Percentiles rank a stretch among this genome's conserved stretches.
These are phyloP conservation scores for Trichoderma semiorbis DNA, from an alignment of 2,329 filamentous ascomycete species.

Conservation along the genomic window DNA sequence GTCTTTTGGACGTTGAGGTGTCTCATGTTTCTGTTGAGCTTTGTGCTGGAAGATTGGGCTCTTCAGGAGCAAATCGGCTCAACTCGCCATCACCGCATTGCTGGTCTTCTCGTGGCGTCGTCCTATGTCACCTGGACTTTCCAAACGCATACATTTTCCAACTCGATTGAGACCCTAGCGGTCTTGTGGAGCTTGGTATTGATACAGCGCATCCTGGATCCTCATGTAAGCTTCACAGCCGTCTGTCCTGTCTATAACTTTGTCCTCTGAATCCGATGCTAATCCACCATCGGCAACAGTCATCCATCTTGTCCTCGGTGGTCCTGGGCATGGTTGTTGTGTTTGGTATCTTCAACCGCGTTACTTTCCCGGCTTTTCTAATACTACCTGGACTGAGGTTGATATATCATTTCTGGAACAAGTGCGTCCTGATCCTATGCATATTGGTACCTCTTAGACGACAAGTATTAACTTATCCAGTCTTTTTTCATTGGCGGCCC, in stretches of 20 bases:
- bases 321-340: conserved; percentile 78
- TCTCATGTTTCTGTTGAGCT: conserved; percentile 92
- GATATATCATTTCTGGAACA: conserved; percentile 79
- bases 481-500: conserved; percentile 58
- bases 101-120: conserved; percentile 82
- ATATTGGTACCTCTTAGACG: not conserved
- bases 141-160: conserved; percentile 97
- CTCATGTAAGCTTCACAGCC: conserved; percentile 56
- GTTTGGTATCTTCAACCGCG: conserved; percentile 90
- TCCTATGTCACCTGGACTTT: conserved; percentile 99
- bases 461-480: conserved; percentile 34
- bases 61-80: conserved; percentile 85
- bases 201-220: conserved; percentile 78
- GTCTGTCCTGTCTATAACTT: not conserved
- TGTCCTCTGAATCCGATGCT: conserved; percentile 21
- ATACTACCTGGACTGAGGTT: conserved; percentile 78
- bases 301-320: conserved; percentile 70
- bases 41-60: conserved; percentile 97
- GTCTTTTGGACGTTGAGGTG: conserved; percentile 87
- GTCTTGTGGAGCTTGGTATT: conserved; percentile 92
- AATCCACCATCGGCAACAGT: conserved; percentile 56
- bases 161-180: conserved; percentile 89
- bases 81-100: conserved; percentile 66
- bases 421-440: conserved; percentile 48
- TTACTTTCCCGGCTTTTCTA: conserved; percentile 93